Percentiles rank a stretch among this genome's conserved stretches.
These are phyloP conservation scores for Corinectria fuckeliana DNA, from an alignment of 2,329 filamentous ascomycete genomes.

Conservation along the genomic window DNA sequence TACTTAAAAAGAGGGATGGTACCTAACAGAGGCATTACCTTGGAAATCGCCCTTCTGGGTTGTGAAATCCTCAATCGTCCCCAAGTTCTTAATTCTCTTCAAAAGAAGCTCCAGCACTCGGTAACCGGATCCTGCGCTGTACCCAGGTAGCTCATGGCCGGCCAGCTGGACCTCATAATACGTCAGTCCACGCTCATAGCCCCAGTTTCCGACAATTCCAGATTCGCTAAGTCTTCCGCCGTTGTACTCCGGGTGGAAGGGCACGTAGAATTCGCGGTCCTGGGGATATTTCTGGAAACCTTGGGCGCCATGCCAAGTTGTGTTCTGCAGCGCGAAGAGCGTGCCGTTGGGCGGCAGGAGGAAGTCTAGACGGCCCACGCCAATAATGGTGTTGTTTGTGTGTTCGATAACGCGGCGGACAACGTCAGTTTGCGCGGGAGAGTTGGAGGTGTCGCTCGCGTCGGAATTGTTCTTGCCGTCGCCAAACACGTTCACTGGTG, in stretches of 20 bases:
- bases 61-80: constrained; percentile 28
- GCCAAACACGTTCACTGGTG: constrained; percentile 35
- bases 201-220: constrained; percentile 72
- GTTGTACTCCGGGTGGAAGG: constrained; percentile 57
- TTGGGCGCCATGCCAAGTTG: constrained; percentile 75
- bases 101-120: constrained; percentile 39
- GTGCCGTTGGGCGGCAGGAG: constrained; percentile 74
- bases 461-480: constrained; percentile 27
- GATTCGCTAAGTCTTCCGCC: constrained; percentile 59
- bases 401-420: constrained; percentile 40
- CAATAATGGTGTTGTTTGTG: constrained; percentile 43
- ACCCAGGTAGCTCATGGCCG: constrained; percentile 59
- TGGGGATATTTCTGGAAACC: constrained; percentile 64
- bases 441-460: constrained; percentile 24
- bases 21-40: not conserved
- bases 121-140: constrained; percentile 37
- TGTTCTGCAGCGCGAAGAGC: constrained; percentile 76
- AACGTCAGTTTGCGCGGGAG: constrained; percentile 29
- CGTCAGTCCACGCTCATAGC: constrained; percentile 78
- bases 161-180: constrained; percentile 69
- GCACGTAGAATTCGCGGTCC: constrained; percentile 69
- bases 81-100: constrained; percentile 33
- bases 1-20: not conserved
- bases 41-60: constrained; percentile 33
- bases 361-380: constrained; percentile 57